Conservation (phyloP, 1,284 basidiomycete species). For the Austropuccinia psidii region DNA sequence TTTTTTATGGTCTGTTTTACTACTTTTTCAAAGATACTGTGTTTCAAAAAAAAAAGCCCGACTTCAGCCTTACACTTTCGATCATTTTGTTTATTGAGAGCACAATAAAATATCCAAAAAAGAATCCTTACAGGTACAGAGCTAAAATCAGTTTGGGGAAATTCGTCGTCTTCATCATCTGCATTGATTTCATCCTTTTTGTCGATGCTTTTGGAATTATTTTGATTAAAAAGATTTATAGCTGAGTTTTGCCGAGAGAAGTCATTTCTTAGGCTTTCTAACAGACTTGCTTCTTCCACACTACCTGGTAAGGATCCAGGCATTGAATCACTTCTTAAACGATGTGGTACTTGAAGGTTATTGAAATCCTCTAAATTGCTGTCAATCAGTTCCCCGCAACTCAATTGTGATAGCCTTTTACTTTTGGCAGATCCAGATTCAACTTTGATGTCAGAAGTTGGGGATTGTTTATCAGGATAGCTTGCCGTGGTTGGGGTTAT, state of each 20-base stretch:
- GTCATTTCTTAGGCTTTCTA: conserved; percentile 16
- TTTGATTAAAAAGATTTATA: neutral
- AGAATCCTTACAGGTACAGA: conserved; percentile 31
- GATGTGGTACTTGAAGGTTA: neutral
- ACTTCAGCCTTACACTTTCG: too few relatives aligned
- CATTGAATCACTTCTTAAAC: conserved; percentile 29
- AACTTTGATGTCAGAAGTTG: too few relatives aligned
- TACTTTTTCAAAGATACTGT: too few relatives aligned
- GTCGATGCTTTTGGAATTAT: neutral
- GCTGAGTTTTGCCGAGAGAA: neutral
- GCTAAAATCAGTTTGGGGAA: conserved; percentile 36
- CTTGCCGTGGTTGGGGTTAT: neutral
- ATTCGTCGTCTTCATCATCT: conserved; percentile 42
- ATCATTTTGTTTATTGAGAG: too few relatives aligned
- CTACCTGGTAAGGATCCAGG: conserved; percentile 42
- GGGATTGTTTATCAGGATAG: too few relatives aligned
- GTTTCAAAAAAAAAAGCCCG: too few relatives aligned
- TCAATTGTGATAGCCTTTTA: too few relatives aligned
- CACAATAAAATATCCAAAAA: neutral
- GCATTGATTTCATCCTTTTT: neutral
- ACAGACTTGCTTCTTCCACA: conserved; percentile 42
- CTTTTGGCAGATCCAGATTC: conserved; percentile 18
- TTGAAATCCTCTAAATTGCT: conserved; percentile 28
- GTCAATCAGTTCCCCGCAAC: conserved; percentile 18
- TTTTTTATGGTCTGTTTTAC: too few relatives aligned